These are phyloP conservation scores for Seminavis robusta DNA, from an alignment of 108 stramenopile species.

Conservation along the genomic window DNA sequence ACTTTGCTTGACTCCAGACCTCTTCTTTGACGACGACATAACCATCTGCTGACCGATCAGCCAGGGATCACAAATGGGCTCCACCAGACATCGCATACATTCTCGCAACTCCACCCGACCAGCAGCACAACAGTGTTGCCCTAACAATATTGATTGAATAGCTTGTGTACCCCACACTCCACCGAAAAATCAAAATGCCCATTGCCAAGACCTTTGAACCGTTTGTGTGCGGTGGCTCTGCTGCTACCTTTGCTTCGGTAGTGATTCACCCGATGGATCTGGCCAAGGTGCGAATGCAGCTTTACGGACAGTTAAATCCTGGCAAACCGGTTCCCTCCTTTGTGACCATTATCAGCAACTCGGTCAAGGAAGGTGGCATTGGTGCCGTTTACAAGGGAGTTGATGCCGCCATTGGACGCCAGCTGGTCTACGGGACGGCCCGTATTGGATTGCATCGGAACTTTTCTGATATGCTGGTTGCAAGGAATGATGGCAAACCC, in stretches of 20 bases:
- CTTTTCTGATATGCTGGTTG: conserved; percentile 85
- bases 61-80: too few relatives aligned
- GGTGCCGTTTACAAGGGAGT: conserved; percentile 87
- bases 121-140: too few relatives aligned
- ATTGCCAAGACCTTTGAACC: conserved; percentile 73
- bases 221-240: conserved; percentile 90
- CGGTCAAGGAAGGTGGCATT: conserved; percentile 82
- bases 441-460: conserved; percentile 97
- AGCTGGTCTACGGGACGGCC: conserved; percentile 98
- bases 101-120: too few relatives aligned
- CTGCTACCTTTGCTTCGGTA: conserved; percentile 91
- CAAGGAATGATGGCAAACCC: conserved; percentile 77
- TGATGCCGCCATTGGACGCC: conserved; percentile 95
- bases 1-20: too few relatives aligned
- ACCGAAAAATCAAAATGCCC: too few relatives aligned
- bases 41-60: too few relatives aligned
- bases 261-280: conserved; percentile 98
- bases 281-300: conserved; percentile 93
- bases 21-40: too few relatives aligned
- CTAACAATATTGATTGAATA: too few relatives aligned
- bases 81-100: too few relatives aligned
- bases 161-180: too few relatives aligned
- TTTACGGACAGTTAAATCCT: conserved; percentile 90
- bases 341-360: conserved; percentile 58
- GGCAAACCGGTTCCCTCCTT: conserved; percentile 84